A percentile compares a stretch with the other conserved stretches of the same genome.
Conservation (phyloP, 768 basidiomycete genomes). For the Trametes villosa region DNA sequence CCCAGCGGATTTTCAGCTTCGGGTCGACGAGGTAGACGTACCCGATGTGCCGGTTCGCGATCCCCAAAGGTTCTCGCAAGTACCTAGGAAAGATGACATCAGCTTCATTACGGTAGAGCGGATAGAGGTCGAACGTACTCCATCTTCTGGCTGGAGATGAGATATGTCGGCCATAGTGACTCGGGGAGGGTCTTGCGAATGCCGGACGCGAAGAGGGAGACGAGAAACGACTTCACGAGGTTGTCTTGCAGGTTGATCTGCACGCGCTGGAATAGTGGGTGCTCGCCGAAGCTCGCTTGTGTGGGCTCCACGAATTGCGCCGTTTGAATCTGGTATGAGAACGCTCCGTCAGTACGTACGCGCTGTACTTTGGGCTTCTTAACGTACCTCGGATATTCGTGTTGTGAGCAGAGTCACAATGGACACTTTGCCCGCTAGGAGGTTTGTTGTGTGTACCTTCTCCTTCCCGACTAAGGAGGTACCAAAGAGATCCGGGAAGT, state of each 20-base stretch:
- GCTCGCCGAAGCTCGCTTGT: conserved; percentile 50
- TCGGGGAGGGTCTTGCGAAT: conserved; percentile 70
- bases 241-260: conserved; percentile 97
- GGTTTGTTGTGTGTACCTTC: conserved; percentile 72
- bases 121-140: conserved; percentile 42
- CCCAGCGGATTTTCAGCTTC: conserved; percentile 88
- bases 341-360: neutral
- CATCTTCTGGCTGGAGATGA: conserved; percentile 83
- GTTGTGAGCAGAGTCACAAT: conserved; percentile 85
- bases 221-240: conserved; percentile 86
- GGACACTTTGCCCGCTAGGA: conserved; percentile 77
- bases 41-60: conserved; percentile 89
- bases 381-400: conserved; percentile 80
- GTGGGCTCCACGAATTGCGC: conserved; percentile 69
- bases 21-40: conserved; percentile 92
- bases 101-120: neutral
- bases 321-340: conserved; percentile 65
- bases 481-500: conserved; percentile 87
- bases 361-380: neutral
- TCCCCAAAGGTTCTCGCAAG: conserved; percentile 80
- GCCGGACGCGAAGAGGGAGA: conserved; percentile 79
- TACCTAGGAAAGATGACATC: conserved; percentile 40
- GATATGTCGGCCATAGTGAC: conserved; percentile 69
- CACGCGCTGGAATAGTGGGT: conserved; percentile 71
- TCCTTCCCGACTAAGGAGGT: conserved; percentile 60